Evolutionary conservation across 2,329 filamentous ascomycete genomes (phyloP), one percentile per base, ranked within the genome.

Genomic region (Epichloe gansuensis): DNA sequence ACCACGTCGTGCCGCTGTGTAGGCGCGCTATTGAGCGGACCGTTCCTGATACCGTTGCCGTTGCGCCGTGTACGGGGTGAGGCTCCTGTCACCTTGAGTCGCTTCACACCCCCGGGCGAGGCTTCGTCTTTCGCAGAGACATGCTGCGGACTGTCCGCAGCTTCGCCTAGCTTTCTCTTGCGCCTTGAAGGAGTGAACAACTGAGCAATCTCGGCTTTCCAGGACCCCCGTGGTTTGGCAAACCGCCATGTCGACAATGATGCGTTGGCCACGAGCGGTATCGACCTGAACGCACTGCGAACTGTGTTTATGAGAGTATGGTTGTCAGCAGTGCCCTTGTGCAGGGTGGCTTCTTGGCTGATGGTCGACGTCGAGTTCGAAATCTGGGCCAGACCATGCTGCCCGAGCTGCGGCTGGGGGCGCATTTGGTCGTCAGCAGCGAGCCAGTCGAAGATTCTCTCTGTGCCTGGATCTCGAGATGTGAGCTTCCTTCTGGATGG

Each of bases 1-100:
- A 54, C 15, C 39, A 55, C 46, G 39, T 50, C 50, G 11, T 54
- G 55, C 11, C 46, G 43, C 31, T 34, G 47, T 12, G 44, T 31
- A 9, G 55, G 53, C 6, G 49, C 47, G 17, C 21, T 23, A 36
- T 53, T 47, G 31, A 53, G 34, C 40, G 46, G 13, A 3, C 47
- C 34, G 11, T 6, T 21, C 17, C 17, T 35, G 15, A 17, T n/a
- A 21, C 21, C 35, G 35, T 39, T 39, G 17, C 31, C 34, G 23
- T 6, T 38, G 11, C 25, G 31, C 15, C 17, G 34, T 27, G 21
- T 36, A 2, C 39, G 48, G n/a, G 8, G 31, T 12, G 21, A 42
- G 21, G 38, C 36, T 7, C 11, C 21, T 13, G 21, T 35, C n/a
- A 34, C 3, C 11, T 38, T 53, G 36, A 15, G 25, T n/a, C 51